Conservation (phyloP, 352 stramenopile genomes). For the Proteromonas lacertae region DNA sequence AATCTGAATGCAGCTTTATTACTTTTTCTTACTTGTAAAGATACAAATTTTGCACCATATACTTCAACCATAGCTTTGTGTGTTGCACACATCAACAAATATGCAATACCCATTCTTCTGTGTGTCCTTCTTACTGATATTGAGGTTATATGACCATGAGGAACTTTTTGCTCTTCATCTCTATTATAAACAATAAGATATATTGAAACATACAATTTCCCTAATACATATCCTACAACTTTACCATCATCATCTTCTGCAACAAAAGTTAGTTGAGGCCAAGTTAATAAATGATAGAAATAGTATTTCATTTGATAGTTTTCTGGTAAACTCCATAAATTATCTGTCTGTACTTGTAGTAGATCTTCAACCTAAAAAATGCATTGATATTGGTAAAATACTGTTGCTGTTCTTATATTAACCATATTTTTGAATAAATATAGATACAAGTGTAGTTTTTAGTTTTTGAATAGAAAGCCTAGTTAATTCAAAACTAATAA, state of each 20-base stretch:
- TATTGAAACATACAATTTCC: constrained; percentile 69
- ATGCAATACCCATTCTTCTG: constrained; percentile 74
- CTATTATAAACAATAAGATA: constrained; percentile 2
- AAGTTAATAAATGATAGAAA: constrained; percentile 95
- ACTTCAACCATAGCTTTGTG: constrained; percentile 67
- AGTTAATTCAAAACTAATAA: too few relatives aligned
- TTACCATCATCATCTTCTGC: constrained; percentile 70
- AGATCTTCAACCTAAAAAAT: constrained; percentile 48
- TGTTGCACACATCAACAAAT: constrained; percentile 73
- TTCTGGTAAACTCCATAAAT: constrained; percentile 95
- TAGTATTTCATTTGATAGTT: constrained; percentile 99
- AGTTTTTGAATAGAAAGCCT: too few relatives aligned
- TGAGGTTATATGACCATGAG: constrained; percentile 92
- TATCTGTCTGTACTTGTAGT: constrained; percentile 89
- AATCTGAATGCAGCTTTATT: constrained; percentile 90
- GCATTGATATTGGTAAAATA: constrained; percentile 6
- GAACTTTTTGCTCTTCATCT: constrained; percentile 35
- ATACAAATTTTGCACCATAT: constrained; percentile 92
- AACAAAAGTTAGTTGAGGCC: constrained; percentile 92
- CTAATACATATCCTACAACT: constrained; percentile 96
- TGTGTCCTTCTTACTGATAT: constrained; percentile 79
- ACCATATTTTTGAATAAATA: too few relatives aligned
- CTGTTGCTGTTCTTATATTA: too few relatives aligned
- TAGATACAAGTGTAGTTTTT: too few relatives aligned
- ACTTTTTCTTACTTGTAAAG: constrained; percentile 84